These are phyloP conservation scores for Pythium volutum DNA, from an alignment of 352 stramenopile species.

Conservation along the genomic window DNA sequence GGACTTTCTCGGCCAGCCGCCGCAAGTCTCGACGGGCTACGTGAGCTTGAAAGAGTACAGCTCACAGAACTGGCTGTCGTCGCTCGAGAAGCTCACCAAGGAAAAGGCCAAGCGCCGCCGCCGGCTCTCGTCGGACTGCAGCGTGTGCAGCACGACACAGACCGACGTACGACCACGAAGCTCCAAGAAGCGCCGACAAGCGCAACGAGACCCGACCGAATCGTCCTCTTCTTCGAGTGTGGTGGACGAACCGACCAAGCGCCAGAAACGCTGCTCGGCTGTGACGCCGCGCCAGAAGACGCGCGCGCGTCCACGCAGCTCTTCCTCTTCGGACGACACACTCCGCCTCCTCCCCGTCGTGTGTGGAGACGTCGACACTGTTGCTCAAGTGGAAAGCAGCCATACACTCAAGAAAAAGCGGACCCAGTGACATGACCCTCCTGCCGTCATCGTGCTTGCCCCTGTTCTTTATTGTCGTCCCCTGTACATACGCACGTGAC, in stretches of 20 bases:
- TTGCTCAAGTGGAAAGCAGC: slow-evolving; percentile 55
- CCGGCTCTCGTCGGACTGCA: slow-evolving; percentile 36
- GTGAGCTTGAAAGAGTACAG: slow-evolving; percentile 75
- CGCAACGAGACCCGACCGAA: neutral
- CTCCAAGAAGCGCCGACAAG: slow-evolving; percentile 20
- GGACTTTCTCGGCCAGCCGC: slow-evolving; percentile 56
- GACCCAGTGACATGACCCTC: slow-evolving; percentile 15
- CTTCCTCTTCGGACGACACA: slow-evolving; percentile 13
- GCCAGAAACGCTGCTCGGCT: slow-evolving; percentile 6
- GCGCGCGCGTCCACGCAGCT: slow-evolving; percentile 13
- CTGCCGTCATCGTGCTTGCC: too few relatives aligned
- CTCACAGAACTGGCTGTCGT: slow-evolving; percentile 59
- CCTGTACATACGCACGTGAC: slow-evolving; percentile 1
- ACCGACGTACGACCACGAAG: neutral
- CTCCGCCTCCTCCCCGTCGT: slow-evolving; percentile 4
- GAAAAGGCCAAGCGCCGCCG: slow-evolving; percentile 30
- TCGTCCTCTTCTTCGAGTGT: neutral
- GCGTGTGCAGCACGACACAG: slow-evolving; percentile 14
- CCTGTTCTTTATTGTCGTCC: neutral
- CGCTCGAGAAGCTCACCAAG: slow-evolving; percentile 54
- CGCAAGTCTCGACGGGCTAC: slow-evolving; percentile 56
- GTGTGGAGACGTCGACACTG: slow-evolving; percentile 12
- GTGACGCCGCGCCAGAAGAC: slow-evolving; percentile 13
- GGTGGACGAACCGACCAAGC: slow-evolving; percentile 10
- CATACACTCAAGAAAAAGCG: slow-evolving; percentile 35